Evolutionary conservation across 2,329 filamentous ascomycete genomes (phyloP).

Genomic region (Xylariaceae sp.): DNA sequence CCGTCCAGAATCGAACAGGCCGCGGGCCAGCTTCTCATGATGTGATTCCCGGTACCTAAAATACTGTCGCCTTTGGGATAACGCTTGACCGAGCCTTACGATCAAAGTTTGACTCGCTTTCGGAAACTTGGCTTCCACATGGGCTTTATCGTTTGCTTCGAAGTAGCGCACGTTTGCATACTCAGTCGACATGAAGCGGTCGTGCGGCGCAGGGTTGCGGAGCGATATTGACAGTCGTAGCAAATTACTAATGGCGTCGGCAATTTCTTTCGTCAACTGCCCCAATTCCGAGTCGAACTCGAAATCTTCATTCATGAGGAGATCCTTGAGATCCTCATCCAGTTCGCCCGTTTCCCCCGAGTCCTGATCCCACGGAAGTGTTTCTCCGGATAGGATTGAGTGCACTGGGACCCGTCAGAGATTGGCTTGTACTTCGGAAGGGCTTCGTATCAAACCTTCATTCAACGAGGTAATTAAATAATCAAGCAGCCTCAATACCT

Average conservation of each 20-base stretch:
- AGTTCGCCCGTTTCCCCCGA: constrained; percentile 5
- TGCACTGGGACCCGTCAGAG: constrained; percentile 12
- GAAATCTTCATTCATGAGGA: constrained; percentile 4
- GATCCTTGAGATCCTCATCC: constrained; percentile 19
- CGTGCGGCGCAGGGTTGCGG: constrained; percentile 45
- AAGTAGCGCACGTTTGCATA: constrained; percentile 34
- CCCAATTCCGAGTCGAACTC: constrained; percentile 27
- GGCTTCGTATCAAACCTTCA: constrained; percentile 9
- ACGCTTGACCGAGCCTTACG: constrained; percentile 41
- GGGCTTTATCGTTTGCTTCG: constrained; percentile 38
- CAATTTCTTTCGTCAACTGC: constrained; percentile 31
- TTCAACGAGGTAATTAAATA: constrained; percentile 25
- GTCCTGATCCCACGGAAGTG: constrained; percentile 23
- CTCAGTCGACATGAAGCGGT: constrained; percentile 36
- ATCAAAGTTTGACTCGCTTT: constrained; percentile 24
- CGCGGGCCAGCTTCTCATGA: constrained; percentile 41
- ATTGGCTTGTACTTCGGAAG: neutral
- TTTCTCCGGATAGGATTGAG: constrained; percentile 19
- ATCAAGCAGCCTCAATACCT: constrained; percentile 34
- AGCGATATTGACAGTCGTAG: constrained; percentile 48
- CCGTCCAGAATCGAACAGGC: constrained; percentile 29
- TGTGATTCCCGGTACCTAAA: constrained; percentile 48
- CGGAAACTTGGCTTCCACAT: constrained; percentile 44
- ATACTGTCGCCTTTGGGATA: constrained; percentile 45
- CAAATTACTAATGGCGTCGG: constrained; percentile 43